Evolutionary conservation across 2,329 filamentous ascomycete species (phyloP).

Genomic region (Paraphaeosphaeria minitans): DNA sequence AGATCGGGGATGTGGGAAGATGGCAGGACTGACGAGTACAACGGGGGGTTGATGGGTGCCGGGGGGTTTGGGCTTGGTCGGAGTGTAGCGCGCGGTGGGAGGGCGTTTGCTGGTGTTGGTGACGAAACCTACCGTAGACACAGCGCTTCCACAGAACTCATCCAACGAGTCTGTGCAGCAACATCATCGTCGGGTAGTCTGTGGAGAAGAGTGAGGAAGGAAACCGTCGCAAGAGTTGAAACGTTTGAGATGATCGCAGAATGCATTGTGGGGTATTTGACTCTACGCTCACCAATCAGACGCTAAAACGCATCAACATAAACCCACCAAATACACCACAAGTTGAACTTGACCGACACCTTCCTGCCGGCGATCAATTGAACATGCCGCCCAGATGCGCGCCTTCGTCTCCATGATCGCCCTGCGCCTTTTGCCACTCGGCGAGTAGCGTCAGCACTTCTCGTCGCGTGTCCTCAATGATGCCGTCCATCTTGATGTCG

Average conservation of each 20-base stretch:
- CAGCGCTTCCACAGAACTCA: no score
- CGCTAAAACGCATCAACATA: not conserved
- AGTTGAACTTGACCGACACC: not conserved
- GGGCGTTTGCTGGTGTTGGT: no score
- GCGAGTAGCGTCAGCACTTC: slow-evolving; percentile 64
- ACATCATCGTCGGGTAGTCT: no score
- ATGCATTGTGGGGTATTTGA: no score
- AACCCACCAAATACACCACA: not conserved
- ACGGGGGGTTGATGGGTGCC: not conserved
- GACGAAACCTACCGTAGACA: no score
- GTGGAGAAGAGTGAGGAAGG: no score
- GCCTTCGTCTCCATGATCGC: slow-evolving; percentile 28
- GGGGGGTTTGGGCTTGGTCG: no score
- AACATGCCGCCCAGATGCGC: slow-evolving; percentile 43
- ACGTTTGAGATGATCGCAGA: no score
- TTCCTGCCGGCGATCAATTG: slow-evolving; percentile 14
- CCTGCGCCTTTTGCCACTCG: slow-evolving; percentile 58
- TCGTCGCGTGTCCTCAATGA: slow-evolving; percentile 63
- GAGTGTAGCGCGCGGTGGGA: no score
- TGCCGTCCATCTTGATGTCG: slow-evolving; percentile 71
- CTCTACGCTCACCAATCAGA: not conserved
- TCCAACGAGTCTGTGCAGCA: no score
- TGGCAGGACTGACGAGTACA: not conserved
- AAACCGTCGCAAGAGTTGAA: no score
- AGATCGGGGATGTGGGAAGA: not conserved